Conservation (phyloP, 208 protist genomes). For the Trypanosoma theileri region DNA sequence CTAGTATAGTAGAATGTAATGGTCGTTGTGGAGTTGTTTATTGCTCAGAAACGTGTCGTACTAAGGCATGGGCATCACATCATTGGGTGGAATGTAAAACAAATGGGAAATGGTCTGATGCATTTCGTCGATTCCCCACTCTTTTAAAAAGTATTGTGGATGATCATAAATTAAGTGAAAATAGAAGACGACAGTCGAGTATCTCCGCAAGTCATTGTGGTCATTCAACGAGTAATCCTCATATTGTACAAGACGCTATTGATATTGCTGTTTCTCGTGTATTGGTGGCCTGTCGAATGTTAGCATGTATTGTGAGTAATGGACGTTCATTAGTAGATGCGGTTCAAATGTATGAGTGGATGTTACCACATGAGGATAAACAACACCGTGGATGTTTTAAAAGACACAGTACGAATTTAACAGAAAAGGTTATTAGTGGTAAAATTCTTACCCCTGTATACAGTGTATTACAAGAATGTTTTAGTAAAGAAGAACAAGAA, state of each 20-base stretch:
- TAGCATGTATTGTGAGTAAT: constrained; percentile 57
- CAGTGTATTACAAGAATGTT: constrained; percentile 24
- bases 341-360: constrained; percentile 60
- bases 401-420: neutral
- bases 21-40: constrained; percentile 56
- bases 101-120: constrained; percentile 62
- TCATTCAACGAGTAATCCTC: neutral
- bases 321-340: constrained; percentile 47
- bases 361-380: constrained; percentile 28
- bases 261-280: constrained; percentile 43
- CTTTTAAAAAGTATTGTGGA: constrained; percentile 16
- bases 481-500: constrained; percentile 46
- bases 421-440: constrained; percentile 1
- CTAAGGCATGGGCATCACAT: constrained; percentile 64
- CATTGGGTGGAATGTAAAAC: constrained; percentile 78
- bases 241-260: constrained; percentile 24
- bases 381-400: neutral
- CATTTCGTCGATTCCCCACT: constrained; percentile 8
- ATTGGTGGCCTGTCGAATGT: constrained; percentile 70
- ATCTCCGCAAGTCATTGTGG: neutral
- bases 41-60: constrained; percentile 69
- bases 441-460: constrained; percentile 26
- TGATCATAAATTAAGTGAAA: neutral
- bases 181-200: neutral
- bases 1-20: constrained; percentile 48